Evolutionary conservation across 306 rosid genomes (phyloP), one percentile per base, ranked within the genome.

Genomic region (Senna tora): DNA sequence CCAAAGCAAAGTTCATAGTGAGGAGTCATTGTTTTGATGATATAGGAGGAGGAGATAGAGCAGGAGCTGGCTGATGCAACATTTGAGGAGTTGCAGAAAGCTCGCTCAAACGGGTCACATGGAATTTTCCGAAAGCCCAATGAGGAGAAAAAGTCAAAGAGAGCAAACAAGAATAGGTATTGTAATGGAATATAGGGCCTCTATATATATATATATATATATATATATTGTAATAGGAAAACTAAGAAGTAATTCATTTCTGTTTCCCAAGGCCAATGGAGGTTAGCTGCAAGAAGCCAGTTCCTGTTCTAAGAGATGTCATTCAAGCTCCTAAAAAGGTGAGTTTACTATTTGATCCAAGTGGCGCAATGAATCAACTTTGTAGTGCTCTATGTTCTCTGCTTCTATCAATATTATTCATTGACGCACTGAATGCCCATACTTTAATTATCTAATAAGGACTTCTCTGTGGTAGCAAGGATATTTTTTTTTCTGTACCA

Each of bases 91-190:
- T 66, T 94, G 85, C 96, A 83, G 79, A 87, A 79, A 86, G 98
- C 92, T 25, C 96, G 86, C 47, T 80, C 87, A 0, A 77, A 91
- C 59, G 98, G 98, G 61, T 75, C 90, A 4, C 89, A 83, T 79
- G 53, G 78, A 4, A 51, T 83, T 63, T 42, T 69, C 47, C 79
- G 42, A 65, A 87, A 89, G 72, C 73, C 68, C 0, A 79, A 30
- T 12, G 84, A 83, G 28, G 87, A 75, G 67, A 85, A 86, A 63
- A 89, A 85, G 68, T 69, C 69, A 5, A 82, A 79, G 36, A 87
- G 92, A 72, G 84, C 88, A 0, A 91, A 94, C 79, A 94, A 89
- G 92, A 91, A 94, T 81, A 82, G 92, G 98, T 94, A 69, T 42
- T 43, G 49, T 38, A 49, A 41, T 2, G 6, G 28, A 19, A 32